Conservation (phyloP, 2,329 filamentous ascomycete species). For the Parastagonospora nodorum region DNA sequence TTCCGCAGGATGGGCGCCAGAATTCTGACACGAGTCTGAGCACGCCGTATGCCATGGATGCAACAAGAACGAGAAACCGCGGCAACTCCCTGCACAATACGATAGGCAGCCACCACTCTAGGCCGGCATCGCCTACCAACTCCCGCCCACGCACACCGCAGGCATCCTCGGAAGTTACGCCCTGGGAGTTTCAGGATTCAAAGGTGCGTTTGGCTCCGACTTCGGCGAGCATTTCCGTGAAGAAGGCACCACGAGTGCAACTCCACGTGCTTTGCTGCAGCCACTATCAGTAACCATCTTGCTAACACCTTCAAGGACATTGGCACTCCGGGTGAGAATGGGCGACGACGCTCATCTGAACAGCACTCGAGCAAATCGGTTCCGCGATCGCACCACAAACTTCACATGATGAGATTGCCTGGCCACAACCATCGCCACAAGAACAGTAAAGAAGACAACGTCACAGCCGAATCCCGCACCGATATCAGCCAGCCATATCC, state of each 20-base stretch:
- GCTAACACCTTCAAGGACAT: slow-evolving; percentile 28
- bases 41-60: slow-evolving; percentile 55
- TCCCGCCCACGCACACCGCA: slow-evolving; percentile 84
- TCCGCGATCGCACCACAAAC: slow-evolving; percentile 60
- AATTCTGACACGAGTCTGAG: slow-evolving; percentile 72
- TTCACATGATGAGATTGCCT: slow-evolving; percentile 60
- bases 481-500: slow-evolving; percentile 55
- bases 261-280: not conserved
- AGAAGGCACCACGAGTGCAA: not conserved
- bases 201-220: slow-evolving; percentile 56
- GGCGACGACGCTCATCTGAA: slow-evolving; percentile 42
- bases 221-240: too few relatives aligned
- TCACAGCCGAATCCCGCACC: slow-evolving; percentile 35
- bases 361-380: slow-evolving; percentile 56
- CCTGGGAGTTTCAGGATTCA: slow-evolving; percentile 92
- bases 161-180: slow-evolving; percentile 89
- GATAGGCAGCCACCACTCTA: slow-evolving; percentile 53
- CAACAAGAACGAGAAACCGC: slow-evolving; percentile 70
- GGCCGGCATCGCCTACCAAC: slow-evolving; percentile 71
- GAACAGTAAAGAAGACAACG: slow-evolving; percentile 63
- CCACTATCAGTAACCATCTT: not conserved
- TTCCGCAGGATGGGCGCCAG: slow-evolving; percentile 66
- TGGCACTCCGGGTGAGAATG: slow-evolving; percentile 40
- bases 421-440: slow-evolving; percentile 70
- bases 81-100: slow-evolving; percentile 81